A percentile compares a stretch with the other conserved stretches of the same genome.
Evolutionary conservation across 805 yeast species (phyloP).

Genomic region (Ogataea minuta): DNA sequence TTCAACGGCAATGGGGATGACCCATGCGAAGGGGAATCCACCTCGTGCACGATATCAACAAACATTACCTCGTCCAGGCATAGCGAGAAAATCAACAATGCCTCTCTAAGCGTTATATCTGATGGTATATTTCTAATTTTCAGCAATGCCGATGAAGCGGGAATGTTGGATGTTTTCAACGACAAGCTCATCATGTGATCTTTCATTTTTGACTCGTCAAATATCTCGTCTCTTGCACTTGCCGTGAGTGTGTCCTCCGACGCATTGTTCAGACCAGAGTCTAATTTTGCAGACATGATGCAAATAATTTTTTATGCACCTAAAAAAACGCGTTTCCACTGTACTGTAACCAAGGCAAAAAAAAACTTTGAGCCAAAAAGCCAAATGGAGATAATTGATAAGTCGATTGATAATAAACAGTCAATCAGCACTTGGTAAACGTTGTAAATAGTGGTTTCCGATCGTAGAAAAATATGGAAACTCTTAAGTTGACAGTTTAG

Average conservation of each 20-base stretch:
- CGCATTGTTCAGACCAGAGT: constrained; percentile 14
- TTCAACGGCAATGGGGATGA: constrained; percentile 13
- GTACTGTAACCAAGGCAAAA: constrained; percentile 2
- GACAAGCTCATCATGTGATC: constrained; percentile 18
- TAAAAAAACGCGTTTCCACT: constrained; percentile 9
- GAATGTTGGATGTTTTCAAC: constrained; percentile 12
- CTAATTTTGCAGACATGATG: constrained; percentile 7
- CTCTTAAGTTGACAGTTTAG: background rate
- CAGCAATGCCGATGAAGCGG: constrained; percentile 28
- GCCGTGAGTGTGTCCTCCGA: constrained; percentile 23
- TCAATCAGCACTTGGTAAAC: background rate
- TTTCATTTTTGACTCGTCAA: constrained; percentile 11
- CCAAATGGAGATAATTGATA: constrained; percentile 13
- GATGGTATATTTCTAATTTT: constrained; percentile 57
- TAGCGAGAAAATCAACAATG: constrained; percentile 62
- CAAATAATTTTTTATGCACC: constrained; percentile 4
- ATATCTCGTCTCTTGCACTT: constrained; percentile 5
- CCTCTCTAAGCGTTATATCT: constrained; percentile 66
- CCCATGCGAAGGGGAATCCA: constrained; percentile 19
- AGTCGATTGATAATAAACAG: constrained; percentile 3
- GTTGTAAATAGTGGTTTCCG: background rate
- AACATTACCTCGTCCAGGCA: constrained; percentile 56
- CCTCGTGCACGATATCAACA: constrained; percentile 37
- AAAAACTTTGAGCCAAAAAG: constrained; percentile 11
- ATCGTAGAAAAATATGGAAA: background rate